These are phyloP conservation scores for Lipomyces sp. DNA, from an alignment of 805 yeast species.

Conservation along the genomic window DNA sequence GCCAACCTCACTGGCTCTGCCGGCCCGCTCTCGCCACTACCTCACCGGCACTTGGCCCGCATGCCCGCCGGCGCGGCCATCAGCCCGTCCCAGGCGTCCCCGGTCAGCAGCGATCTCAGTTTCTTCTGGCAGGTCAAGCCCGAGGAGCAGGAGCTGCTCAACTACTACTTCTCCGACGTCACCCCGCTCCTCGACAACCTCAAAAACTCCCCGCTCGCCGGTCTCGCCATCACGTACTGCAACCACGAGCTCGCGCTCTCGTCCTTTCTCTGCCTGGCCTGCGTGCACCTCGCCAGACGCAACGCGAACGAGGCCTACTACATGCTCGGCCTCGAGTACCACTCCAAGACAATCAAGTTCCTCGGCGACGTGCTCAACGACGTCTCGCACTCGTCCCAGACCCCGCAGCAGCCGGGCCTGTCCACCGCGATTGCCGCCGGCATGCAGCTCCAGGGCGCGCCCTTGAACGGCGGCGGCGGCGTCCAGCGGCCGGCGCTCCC, in stretches of 20 bases:
- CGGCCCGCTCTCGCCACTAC: too few relatives aligned
- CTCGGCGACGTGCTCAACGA: conserved; percentile 18
- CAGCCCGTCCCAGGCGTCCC: conserved; percentile 4
- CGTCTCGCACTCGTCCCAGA: conserved; percentile 6
- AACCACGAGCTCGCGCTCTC: conserved; percentile 25
- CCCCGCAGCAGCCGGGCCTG: neutral
- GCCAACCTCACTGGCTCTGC: neutral
- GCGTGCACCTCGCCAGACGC: conserved; percentile 15
- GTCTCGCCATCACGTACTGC: conserved; percentile 26
- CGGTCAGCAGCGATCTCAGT: conserved; percentile 14
- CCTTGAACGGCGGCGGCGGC: neutral
- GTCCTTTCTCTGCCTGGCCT: conserved; percentile 20
- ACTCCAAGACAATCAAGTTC: conserved; percentile 18
- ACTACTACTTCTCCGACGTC: conserved; percentile 25
- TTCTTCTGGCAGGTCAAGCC: conserved; percentile 22
- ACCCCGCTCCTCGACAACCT: conserved; percentile 25
- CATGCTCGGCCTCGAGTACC: conserved; percentile 22
- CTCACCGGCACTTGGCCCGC: too few relatives aligned
- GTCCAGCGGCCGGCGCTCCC: neutral
- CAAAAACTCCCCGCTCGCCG: conserved; percentile 21
- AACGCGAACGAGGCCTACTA: conserved; percentile 15
- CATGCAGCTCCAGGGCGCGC: neutral
- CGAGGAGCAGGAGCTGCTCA: conserved; percentile 25
- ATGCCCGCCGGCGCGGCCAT: neutral
- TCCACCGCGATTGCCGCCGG: neutral